A percentile compares a stretch with the other conserved stretches of the same genome.
phyloP scores from a whole-genome alignment of 2,329 filamentous ascomycete species.

The Rasamsonia emersonii region DNA sequence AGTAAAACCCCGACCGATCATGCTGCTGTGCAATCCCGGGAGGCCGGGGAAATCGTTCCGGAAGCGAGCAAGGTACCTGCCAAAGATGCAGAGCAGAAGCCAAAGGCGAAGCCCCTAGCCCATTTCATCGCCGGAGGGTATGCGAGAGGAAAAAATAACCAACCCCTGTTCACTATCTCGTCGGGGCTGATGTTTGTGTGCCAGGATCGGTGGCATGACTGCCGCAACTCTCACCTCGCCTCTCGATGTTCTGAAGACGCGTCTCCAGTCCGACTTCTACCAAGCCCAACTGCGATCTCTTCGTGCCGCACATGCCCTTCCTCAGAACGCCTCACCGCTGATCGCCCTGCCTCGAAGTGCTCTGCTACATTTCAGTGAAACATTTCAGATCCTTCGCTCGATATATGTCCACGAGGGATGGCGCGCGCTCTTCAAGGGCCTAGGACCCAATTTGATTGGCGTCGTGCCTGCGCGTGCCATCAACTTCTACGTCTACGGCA shows the following conservation, averaged over 20 bases:
- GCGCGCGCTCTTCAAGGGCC: conserved; percentile 83
- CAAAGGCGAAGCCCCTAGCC: conserved; percentile 69
- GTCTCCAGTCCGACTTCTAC: conserved; percentile 91
- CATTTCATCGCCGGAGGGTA: conserved; percentile 89
- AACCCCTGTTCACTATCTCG: background rate
- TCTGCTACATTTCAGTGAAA: conserved; percentile 71
- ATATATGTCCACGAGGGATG: conserved; percentile 76
- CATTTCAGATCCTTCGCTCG: conserved; percentile 71
- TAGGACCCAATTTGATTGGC: conserved; percentile 82
- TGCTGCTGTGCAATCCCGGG: conserved; percentile 23
- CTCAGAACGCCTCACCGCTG: conserved; percentile 41
- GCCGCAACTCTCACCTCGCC: conserved; percentile 88
- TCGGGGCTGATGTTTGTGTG: conserved; percentile 3
- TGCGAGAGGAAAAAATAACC: conserved; percentile 21
- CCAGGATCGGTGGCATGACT: conserved; percentile 78
- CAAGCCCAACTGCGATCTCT: conserved; percentile 65
- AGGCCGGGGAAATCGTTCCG: conserved; percentile 30
- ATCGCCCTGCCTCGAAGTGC: conserved; percentile 59
- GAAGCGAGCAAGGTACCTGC: conserved; percentile 13
- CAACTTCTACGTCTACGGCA: conserved; percentile 91
- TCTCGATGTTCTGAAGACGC: conserved; percentile 87
- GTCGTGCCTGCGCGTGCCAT: conserved; percentile 85
- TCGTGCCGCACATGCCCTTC: conserved; percentile 50
- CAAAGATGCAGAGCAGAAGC: conserved; percentile 17
- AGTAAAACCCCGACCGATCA: conserved; percentile 10